Conservation (phyloP, 495 filamentous ascomycete genomes). For the Penicillium desertorum region DNA sequence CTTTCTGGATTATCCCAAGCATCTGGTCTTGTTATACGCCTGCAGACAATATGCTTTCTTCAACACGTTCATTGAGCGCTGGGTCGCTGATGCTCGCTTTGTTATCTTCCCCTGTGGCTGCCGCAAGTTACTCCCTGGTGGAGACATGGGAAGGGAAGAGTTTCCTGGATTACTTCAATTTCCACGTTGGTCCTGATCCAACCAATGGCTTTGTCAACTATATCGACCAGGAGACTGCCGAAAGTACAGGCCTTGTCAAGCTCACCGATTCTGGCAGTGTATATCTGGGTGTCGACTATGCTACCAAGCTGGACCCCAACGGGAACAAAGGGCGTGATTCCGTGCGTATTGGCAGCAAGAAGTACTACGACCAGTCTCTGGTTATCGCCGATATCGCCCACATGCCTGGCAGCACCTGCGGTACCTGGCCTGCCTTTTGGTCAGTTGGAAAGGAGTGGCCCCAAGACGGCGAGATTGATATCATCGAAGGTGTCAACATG, state of each 20-base stretch:
- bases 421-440: slow-evolving; percentile 78
- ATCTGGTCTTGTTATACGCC: slow-evolving; percentile 6
- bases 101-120: slow-evolving; percentile 19
- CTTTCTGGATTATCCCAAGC: slow-evolving; percentile 4
- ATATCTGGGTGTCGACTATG: slow-evolving; percentile 54
- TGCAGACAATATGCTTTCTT: slow-evolving; percentile 22
- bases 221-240: slow-evolving; percentile 55
- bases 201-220: slow-evolving; percentile 72
- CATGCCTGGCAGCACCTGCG: slow-evolving; percentile 70
- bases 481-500: slow-evolving; percentile 82
- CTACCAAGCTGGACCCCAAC: slow-evolving; percentile 31
- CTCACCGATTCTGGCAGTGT: slow-evolving; percentile 48
- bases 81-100: slow-evolving; percentile 30
- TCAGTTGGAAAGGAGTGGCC: slow-evolving; percentile 77
- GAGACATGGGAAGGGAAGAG: slow-evolving; percentile 47
- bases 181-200: slow-evolving; percentile 56
- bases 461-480: slow-evolving; percentile 80
- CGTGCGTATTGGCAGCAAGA: slow-evolving; percentile 67
- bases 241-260: slow-evolving; percentile 55
- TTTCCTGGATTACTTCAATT: slow-evolving; percentile 54
- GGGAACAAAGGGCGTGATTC: slow-evolving; percentile 59
- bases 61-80: slow-evolving; percentile 27
- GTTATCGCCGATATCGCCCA: slow-evolving; percentile 74
- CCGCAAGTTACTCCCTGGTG: slow-evolving; percentile 41
- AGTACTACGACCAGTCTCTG: slow-evolving; percentile 65